phyloP scores from a whole-genome alignment of 2,329 filamentous ascomycete genomes.

The Colletotrichum magnum region DNA sequence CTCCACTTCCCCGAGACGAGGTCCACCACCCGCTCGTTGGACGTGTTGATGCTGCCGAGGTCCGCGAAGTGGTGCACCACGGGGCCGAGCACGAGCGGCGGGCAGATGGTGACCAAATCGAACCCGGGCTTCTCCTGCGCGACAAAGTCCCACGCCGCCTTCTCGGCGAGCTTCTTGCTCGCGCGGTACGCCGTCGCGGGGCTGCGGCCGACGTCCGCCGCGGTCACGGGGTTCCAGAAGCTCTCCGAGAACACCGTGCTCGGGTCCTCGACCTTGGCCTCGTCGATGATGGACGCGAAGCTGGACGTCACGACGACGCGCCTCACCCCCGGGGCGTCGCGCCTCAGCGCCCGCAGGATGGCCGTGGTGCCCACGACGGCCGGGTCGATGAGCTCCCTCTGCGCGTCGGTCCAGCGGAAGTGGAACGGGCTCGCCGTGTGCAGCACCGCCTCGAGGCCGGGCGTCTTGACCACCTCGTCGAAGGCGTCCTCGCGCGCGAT shows the following conservation, averaged over 20 bases:
- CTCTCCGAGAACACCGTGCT: constrained; percentile 59
- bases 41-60: constrained; percentile 64
- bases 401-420: constrained; percentile 64
- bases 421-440: constrained; percentile 75
- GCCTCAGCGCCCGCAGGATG: constrained; percentile 79
- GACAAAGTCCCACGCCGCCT: constrained; percentile 68
- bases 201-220: constrained; percentile 57
- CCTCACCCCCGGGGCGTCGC: constrained; percentile 72
- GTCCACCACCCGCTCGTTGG: constrained; percentile 65
- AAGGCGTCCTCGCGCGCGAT: constrained; percentile 83
- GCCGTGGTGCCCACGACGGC: constrained; percentile 74
- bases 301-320: constrained; percentile 76
- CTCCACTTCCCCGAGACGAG: constrained; percentile 67
- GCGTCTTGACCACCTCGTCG: constrained; percentile 69
- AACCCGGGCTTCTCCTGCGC: constrained; percentile 58
- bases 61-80: constrained; percentile 40
- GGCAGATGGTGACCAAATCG: constrained; percentile 67
- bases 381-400: constrained; percentile 70
- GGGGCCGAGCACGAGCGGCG: constrained; percentile 61
- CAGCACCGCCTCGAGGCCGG: constrained; percentile 68
- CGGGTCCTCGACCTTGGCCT: constrained; percentile 54
- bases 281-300: constrained; percentile 66
- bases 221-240: constrained; percentile 68
- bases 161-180: constrained; percentile 69
- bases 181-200: constrained; percentile 65